Evolutionary conservation across 306 rosid species (phyloP).

Genomic region (Gastrolobium bilobum): DNA sequence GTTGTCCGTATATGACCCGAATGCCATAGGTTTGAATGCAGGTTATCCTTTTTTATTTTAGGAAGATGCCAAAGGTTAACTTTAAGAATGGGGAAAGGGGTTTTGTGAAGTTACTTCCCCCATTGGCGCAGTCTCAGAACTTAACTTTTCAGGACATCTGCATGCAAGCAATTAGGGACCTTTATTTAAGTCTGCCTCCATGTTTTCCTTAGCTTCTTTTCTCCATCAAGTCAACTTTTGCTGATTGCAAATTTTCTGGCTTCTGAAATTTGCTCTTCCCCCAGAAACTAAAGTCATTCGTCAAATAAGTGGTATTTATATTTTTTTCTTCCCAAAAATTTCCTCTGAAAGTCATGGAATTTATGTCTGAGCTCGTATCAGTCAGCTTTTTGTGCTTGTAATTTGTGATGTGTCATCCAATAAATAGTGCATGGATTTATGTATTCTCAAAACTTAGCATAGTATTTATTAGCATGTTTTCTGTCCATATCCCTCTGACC

Average conservation of each 20-base stretch:
- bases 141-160: not conserved
- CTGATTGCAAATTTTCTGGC: slow-evolving; percentile 12
- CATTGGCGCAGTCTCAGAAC: not conserved
- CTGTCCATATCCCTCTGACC: slow-evolving; percentile 40
- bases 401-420: not conserved
- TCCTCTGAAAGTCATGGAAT: not conserved
- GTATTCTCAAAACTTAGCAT: not conserved
- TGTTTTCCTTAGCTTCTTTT: slow-evolving; percentile 16
- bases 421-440: slow-evolving; percentile 35
- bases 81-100: not conserved
- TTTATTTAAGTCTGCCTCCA: not conserved
- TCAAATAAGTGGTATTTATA: slow-evolving; percentile 16
- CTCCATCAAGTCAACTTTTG: slow-evolving; percentile 29
- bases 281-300: not conserved
- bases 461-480: not conserved
- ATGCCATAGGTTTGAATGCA: too few relatives aligned
- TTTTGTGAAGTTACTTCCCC: not conserved
- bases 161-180: not conserved
- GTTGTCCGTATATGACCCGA: too few relatives aligned
- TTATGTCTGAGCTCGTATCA: slow-evolving; percentile 22
- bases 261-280: slow-evolving; percentile 28
- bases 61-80: slow-evolving; percentile 5
- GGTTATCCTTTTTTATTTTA: too few relatives aligned
- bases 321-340: not conserved
- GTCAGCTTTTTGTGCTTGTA: slow-evolving; percentile 24